Evolutionary conservation across 2,329 filamentous ascomycete genomes (phyloP), one percentile per base, ranked within the genome.

Genomic region (Mariannaea sp.): DNA sequence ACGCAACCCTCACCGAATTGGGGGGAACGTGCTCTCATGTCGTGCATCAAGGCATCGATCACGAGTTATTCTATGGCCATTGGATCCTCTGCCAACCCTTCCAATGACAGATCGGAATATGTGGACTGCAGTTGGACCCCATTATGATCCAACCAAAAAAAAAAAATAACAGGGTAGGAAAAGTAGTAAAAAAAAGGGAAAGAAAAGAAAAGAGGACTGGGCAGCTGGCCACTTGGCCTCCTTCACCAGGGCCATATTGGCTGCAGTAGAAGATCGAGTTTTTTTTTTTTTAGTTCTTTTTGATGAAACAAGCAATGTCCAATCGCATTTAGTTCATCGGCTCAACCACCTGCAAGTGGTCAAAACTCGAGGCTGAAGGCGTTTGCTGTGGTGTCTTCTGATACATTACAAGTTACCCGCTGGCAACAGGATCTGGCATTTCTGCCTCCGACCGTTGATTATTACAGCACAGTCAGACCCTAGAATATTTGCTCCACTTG

Each of bases 371-470:
- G 24, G 36, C 22, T 8, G n/a, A 40, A 13, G 17, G 20, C 20
- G 29, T 41, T 32, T 19, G 38, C 22, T 26, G 36, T 8, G 17
- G 45, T 42, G n/a, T n/a, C n/a, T n/a, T n/a, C n/a, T n/a, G n/a
- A n/a, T n/a, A n/a, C n/a, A n/a, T n/a, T n/a, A n/a, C n/a, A n/a
- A n/a, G n/a, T 24, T 24, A 24, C 22, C 22, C 22, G 22, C 22
- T 8, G 5, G 22, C 22, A 24, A n/a, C n/a, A n/a, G n/a, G n/a
- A n/a, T n/a, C n/a, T n/a, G n/a, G n/a, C n/a, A n/a, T n/a, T n/a
- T 39, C 53, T 45, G 57, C 46, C 22, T 20, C 55, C 13, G 45
- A 60, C 58, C 48, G 47, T 57, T 57, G 38, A n/a, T n/a, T n/a
- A n/a, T n/a, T n/a, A n/a, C n/a, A n/a, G n/a, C n/a, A n/a, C 36